phyloP scores from a whole-genome alignment of 768 basidiomycete species.

The Phaffia australis region DNA sequence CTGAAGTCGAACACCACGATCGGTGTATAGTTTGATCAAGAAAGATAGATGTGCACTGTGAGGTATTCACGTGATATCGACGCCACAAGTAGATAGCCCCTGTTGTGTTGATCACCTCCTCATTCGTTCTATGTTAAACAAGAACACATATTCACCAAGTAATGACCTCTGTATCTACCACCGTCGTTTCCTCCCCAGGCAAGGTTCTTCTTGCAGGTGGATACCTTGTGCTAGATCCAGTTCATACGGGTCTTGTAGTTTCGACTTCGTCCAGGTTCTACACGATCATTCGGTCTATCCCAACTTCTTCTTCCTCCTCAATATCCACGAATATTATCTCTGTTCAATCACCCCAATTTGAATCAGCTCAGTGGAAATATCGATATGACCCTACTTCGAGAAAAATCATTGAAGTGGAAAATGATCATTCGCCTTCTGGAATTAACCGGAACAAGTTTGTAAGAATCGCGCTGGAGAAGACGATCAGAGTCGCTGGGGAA shows the following conservation, averaged over 20 bases:
- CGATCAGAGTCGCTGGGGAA: slow-evolving; percentile 58
- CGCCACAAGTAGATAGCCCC: too few relatives aligned
- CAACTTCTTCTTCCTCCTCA: background rate
- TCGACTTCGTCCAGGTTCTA: slow-evolving; percentile 93
- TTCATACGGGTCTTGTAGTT: slow-evolving; percentile 74
- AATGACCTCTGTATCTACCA: slow-evolving; percentile 35
- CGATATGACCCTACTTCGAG: slow-evolving; percentile 36
- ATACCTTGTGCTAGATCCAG: slow-evolving; percentile 86
- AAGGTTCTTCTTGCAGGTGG: slow-evolving; percentile 94
- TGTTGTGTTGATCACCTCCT: too few relatives aligned
- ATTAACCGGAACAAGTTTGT: slow-evolving; percentile 68
- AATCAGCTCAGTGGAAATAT: slow-evolving; percentile 68
- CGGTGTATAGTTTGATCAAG: too few relatives aligned
- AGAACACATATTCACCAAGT: too few relatives aligned
- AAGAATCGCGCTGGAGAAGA: slow-evolving; percentile 70
- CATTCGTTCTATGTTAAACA: too few relatives aligned
- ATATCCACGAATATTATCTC: slow-evolving; percentile 38
- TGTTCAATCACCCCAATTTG: slow-evolving; percentile 84
- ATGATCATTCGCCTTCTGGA: too few relatives aligned
- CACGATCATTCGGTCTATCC: slow-evolving; percentile 47
- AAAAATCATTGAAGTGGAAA: too few relatives aligned
- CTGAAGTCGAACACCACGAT: too few relatives aligned
- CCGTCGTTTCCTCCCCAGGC: slow-evolving; percentile 79
- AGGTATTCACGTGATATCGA: too few relatives aligned
- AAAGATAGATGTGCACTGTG: too few relatives aligned